phyloP scores from a whole-genome alignment of 352 stramenopile species.

The Pythium sukuiense region DNA sequence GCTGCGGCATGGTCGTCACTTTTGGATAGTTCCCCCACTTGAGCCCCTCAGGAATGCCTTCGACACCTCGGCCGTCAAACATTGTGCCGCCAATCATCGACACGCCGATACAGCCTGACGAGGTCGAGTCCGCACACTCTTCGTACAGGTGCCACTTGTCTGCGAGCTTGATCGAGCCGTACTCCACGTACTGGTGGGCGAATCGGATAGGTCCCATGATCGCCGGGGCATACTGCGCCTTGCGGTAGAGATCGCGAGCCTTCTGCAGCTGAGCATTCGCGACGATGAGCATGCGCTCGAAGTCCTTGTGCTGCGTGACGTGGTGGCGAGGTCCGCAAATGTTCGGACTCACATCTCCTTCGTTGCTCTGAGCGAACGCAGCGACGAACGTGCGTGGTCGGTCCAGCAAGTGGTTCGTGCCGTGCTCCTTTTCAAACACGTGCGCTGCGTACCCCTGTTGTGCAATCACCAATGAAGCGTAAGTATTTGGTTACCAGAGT shows the following conservation, averaged over 20 bases:
- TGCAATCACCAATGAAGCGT: not conserved
- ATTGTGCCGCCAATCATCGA: slow-evolving; percentile 83
- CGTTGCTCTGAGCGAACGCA: slow-evolving; percentile 92
- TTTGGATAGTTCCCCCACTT: slow-evolving; percentile 70
- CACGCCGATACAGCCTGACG: slow-evolving; percentile 76
- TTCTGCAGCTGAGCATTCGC: slow-evolving; percentile 71
- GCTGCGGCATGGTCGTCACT: slow-evolving; percentile 69
- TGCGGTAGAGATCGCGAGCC: slow-evolving; percentile 54
- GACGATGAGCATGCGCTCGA: slow-evolving; percentile 79
- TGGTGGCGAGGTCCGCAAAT: slow-evolving; percentile 75
- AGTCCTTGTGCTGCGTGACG: slow-evolving; percentile 72
- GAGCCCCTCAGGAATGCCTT: slow-evolving; percentile 60
- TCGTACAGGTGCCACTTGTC: slow-evolving; percentile 70
- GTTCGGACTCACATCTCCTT: slow-evolving; percentile 93
- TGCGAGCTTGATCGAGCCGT: slow-evolving; percentile 55
- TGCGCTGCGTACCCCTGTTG: slow-evolving; percentile 81
- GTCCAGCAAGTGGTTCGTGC: slow-evolving; percentile 78
- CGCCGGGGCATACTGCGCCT: slow-evolving; percentile 36
- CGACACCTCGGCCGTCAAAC: slow-evolving; percentile 74
- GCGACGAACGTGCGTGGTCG: slow-evolving; percentile 87
- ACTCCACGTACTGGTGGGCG: slow-evolving; percentile 82
- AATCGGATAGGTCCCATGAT: slow-evolving; percentile 47
- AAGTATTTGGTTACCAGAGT: no score
- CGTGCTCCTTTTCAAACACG: slow-evolving; percentile 84
- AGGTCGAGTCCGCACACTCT: slow-evolving; percentile 66